Evolutionary conservation across 768 basidiomycete species (phyloP), one percentile per base, ranked within the genome.

Genomic region (Hypsizygus marmoreus): DNA sequence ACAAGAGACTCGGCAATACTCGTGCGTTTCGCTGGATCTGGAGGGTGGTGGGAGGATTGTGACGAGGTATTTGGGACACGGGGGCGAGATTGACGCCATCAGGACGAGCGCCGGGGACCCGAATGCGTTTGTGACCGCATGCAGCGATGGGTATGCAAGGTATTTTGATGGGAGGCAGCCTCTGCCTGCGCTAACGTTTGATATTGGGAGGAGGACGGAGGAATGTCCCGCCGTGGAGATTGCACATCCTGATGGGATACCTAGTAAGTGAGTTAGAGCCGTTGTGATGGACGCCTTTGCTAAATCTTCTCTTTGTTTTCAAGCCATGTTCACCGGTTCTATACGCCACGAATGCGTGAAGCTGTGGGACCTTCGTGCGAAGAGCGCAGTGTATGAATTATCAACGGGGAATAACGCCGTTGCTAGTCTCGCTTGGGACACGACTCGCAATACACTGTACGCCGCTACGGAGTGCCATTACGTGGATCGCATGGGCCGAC

Each of bases 371-470:
- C 40, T 73, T 10, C 70, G 73, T 26, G 65, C 68, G 0, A 57
- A 54, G 11, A 52, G 50, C 11, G 37, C 57, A 4, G 58, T 73
- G 1, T 76, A 74, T 50, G 73, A 76, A 42, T 61, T 76, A 13
- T 60, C 70, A 1, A 73, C 73, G 4, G 74, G 74, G 4, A 77
- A 76, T 51, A 77, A 74, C 47, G 24, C 42, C 2, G 73, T 76
- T 1, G 34, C 34, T 1, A 51, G 50, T 5, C 51, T 76, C 45
- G 61, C 58, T 2, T 75, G 71, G 73, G 68, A 70, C 38, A 47
- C 23, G 11, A 40, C 23, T 4, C 53, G 45, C 24, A 59, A 59
- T 14, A 43, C 61, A 4, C 57, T 74, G 5, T 72, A 64, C 48
- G 72, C 68, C 3, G 59, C 62, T 3, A 73, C 74, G 3, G 50